Base-by-base conservation (phyloP, 441 rosid genomes). In the Iberis amara region DNA sequence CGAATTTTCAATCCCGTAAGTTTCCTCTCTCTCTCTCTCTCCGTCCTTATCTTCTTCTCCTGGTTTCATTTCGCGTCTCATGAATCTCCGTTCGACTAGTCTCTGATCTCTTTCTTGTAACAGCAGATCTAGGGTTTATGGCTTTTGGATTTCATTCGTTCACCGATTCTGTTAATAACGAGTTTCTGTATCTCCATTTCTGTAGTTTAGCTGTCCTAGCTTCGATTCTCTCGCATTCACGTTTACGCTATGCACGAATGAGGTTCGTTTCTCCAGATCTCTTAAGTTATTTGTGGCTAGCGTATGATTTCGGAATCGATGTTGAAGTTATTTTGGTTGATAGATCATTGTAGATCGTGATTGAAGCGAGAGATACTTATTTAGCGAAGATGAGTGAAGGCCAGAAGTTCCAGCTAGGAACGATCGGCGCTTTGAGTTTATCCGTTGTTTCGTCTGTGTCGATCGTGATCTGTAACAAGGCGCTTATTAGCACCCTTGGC, bases 391-490 rank as follows among this genome's bases (percentile, higher is more conserved):
- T 83, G 91, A 81, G 83, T 56, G 86, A 83, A 60, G 73, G 69
- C 55, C 81, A 70, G 71, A 81, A 58, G 62, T 81, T 81, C 75
- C 96, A 80, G 80, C 71, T 86, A 36, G 96, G 96, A 36, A 86
- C 94, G 3, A 58, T 81, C 8, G 86, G 96, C 44, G 90, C 96
- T 43, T 70, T 87, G 78, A 57, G 79, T 73, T 65, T 87, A 39
- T 87, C 96, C 14, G 96, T 87, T 8, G 86, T 80, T 0, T 87
- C 96, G 12, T 87, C 96, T 3, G 96, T 87, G 3, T 87, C 96
- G 35, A 87, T 87, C 57, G 96, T 87, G 47, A 82, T 87, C 11
- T 87, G 96, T 74, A 87, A 87, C 76, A 87, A 87, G 74, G 96
- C 94, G 39, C 92, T 87, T 39, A 87, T 87, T 45, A 82, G 82